A percentile compares a stretch with the other conserved stretches of the same genome.
phyloP scores from a whole-genome alignment of 2,329 filamentous ascomycete genomes.

The Leptographium procerum region DNA sequence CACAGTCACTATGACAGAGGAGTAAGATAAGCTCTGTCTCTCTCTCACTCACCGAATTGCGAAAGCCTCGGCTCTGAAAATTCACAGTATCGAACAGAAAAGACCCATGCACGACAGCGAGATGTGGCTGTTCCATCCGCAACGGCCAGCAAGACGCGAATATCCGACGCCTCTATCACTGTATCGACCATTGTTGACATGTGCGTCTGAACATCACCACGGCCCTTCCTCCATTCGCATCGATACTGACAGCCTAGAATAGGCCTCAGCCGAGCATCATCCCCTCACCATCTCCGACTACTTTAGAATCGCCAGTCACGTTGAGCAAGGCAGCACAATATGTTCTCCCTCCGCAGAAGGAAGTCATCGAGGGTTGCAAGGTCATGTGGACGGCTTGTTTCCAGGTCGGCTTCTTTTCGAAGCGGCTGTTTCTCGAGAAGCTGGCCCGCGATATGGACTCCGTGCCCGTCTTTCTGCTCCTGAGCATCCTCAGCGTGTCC shows the following conservation, averaged over 20 bases:
- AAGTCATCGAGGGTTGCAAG: conserved; percentile 16
- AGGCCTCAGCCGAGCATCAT: not conserved
- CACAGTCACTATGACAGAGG: conserved; percentile 6
- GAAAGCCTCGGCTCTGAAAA: not conserved
- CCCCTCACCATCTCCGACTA: not conserved
- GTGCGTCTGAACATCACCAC: not conserved
- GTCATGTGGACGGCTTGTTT: conserved; percentile 18
- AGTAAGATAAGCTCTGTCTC: not conserved
- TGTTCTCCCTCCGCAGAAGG: conserved; percentile 4
- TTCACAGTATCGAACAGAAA: not conserved
- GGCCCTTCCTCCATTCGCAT: not conserved
- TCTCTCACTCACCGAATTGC: not conserved
- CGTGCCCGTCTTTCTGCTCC: conserved; percentile 14
- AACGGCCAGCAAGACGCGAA: not conserved
- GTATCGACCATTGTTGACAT: not conserved
- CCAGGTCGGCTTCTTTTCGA: conserved; percentile 19
- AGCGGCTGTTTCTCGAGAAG: conserved; percentile 17
- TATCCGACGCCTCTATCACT: not conserved
- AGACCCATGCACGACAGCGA: not conserved
- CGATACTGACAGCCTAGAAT: not conserved
- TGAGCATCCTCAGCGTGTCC: conserved; percentile 7
- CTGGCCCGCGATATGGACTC: conserved; percentile 9
- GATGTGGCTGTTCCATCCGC: not conserved
- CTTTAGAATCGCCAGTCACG: not conserved
- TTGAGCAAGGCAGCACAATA: not conserved